Percentiles rank a stretch among this genome's conserved stretches.
Evolutionary conservation across 2,329 filamentous ascomycete species (phyloP).

Genomic region (Tolypocladium pustulatum): DNA sequence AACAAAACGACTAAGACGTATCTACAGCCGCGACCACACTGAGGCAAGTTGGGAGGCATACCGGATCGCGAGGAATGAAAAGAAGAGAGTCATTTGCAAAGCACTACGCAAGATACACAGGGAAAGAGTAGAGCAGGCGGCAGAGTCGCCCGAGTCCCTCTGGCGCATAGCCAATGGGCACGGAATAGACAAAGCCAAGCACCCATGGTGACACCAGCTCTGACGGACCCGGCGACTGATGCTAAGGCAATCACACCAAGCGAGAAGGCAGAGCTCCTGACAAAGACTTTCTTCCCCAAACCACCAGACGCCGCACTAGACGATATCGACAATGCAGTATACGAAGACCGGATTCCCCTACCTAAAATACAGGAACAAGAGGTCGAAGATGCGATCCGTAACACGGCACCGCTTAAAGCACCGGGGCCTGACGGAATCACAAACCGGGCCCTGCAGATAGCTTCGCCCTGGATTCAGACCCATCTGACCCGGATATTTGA

Average conservation of each 20-base stretch:
- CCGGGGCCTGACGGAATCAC: not conserved
- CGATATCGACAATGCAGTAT: not conserved
- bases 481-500: not conserved
- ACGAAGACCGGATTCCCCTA: not conserved
- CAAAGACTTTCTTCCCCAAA: not conserved
- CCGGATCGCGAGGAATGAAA: too few species aligned
- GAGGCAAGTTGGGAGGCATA: not conserved
- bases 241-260: not conserved
- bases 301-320: not conserved
- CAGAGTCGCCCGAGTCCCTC: too few species aligned
- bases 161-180: not conserved
- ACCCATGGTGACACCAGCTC: not conserved
- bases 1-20: not conserved
- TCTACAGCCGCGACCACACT: not conserved
- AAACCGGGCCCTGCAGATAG: not conserved
- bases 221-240: not conserved
- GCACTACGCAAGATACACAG: too few species aligned
- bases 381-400: too few species aligned
- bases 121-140: too few species aligned
- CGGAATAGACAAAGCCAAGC: not conserved
- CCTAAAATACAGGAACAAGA: not conserved
- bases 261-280: not conserved
- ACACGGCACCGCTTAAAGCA: not conserved
- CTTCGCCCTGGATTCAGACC: not conserved
- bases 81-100: too few species aligned